A percentile compares a stretch with the other conserved stretches of the same genome.
Evolutionary conservation across 495 filamentous ascomycete genomes (phyloP).

Genomic region (Neurospora sp.): DNA sequence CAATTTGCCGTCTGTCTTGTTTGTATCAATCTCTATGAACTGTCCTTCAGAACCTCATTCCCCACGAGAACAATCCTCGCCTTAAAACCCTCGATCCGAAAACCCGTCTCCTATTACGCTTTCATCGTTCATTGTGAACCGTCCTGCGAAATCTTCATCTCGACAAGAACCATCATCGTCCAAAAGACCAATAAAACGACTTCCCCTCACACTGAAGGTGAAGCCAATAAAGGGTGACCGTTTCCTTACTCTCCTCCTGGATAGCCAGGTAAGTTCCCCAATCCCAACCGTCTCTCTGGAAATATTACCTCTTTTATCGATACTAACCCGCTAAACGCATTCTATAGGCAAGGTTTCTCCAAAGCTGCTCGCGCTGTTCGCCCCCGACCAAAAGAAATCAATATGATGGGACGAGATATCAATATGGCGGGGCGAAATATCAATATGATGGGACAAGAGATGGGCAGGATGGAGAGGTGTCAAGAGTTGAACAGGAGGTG

Average conservation of each 20-base stretch:
- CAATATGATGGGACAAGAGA: too few relatives aligned
- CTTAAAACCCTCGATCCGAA: not conserved
- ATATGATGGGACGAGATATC: not conserved
- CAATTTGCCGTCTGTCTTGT: not conserved
- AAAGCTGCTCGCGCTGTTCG: not conserved
- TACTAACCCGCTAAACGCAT: not conserved
- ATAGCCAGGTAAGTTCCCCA: not conserved
- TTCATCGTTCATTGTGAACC: not conserved
- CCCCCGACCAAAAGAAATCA: not conserved
- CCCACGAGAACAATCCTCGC: not conserved
- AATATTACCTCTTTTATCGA: not conserved
- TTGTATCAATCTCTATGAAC: not conserved
- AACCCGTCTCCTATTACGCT: not conserved
- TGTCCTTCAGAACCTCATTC: not conserved
- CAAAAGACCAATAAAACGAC: not conserved
- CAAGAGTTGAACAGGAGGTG: too few relatives aligned
- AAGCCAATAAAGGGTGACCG: not conserved
- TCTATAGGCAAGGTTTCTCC: not conserved
- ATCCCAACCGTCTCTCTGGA: not conserved
- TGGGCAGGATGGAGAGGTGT: too few relatives aligned
- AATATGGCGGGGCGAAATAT: too few relatives aligned
- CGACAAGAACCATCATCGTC: not conserved
- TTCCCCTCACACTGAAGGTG: not conserved
- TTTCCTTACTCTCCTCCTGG: not conserved
- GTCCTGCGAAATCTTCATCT: not conserved